A percentile compares a stretch with the other conserved stretches of the same genome.
Conservation (phyloP, 805 yeast species). For the Candida golubevii region DNA sequence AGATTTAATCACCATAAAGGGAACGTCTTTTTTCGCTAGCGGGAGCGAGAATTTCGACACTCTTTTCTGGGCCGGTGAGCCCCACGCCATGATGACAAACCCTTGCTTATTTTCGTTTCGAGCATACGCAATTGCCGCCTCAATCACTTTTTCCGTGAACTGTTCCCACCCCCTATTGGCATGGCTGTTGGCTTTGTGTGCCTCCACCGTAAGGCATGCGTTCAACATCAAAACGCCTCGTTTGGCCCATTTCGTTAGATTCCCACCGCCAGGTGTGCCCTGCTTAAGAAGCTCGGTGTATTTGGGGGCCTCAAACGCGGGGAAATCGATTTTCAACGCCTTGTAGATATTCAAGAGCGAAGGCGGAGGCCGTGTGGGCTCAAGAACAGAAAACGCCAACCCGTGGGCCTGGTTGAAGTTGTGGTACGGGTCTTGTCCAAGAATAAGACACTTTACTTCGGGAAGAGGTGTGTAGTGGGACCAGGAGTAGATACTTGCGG, state of each 20-base stretch:
- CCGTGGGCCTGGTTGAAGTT: slow-evolving; percentile 94
- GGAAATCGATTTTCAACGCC: slow-evolving; percentile 58
- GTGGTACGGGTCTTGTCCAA: slow-evolving; percentile 98
- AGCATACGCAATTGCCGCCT: slow-evolving; percentile 46
- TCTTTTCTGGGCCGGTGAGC: slow-evolving; percentile 65
- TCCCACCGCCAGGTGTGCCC: slow-evolving; percentile 49
- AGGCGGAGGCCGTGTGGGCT: slow-evolving; percentile 78
- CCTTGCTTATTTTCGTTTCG: slow-evolving; percentile 36
- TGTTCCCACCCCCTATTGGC: slow-evolving; percentile 88
- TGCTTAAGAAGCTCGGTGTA: slow-evolving; percentile 17
- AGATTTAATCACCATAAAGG: slow-evolving; percentile 54
- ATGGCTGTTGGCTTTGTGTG: slow-evolving; percentile 92
- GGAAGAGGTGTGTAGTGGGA: slow-evolving; percentile 76
- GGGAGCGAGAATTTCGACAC: slow-evolving; percentile 34
- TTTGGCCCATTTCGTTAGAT: slow-evolving; percentile 77
- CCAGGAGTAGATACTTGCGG: slow-evolving; percentile 83
- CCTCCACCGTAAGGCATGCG: slow-evolving; percentile 85
- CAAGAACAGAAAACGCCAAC: slow-evolving; percentile 83
- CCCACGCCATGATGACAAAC: slow-evolving; percentile 78
- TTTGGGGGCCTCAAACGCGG: slow-evolving; percentile 61
- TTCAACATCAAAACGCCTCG: slow-evolving; percentile 87
- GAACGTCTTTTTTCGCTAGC: slow-evolving; percentile 23
- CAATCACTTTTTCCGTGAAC: slow-evolving; percentile 73
- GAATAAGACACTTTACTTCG: slow-evolving; percentile 67
- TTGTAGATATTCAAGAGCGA: slow-evolving; percentile 85